Evolutionary conservation across 2,329 filamentous ascomycete species (phyloP), one percentile per base, ranked within the genome.

Genomic region (Colletotrichum coccodes): DNA sequence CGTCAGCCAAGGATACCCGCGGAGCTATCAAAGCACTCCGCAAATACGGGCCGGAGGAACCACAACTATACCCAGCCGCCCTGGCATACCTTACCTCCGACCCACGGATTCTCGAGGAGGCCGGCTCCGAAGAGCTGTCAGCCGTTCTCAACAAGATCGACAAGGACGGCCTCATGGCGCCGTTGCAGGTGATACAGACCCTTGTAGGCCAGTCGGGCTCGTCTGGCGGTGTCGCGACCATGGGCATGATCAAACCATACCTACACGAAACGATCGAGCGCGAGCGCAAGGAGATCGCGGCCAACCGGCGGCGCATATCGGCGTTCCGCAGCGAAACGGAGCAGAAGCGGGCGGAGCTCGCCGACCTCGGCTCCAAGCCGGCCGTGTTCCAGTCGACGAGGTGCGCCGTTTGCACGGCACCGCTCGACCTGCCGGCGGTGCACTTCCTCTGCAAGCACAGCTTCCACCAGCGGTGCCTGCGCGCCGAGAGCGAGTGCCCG

Each of bases 381-480:
- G 90, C 91, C 23, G 92, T 97, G 1, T 98, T 99, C 85, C 94
- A 97, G 78, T 91, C 94, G 0, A 95, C 94, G 38, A 89, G 96
- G 59, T 99, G 96, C 78, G 91, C 92, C 32, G 91, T 92, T 59
- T 99, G 96, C 78, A 90, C 90, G 18, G 88, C 90, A 42, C 86
- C 89, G 30, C 86, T 98, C 21, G 95, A 98, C 72, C 84, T 98
- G 14, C 96, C 96, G 0, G 93, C 91, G 0, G 95, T 99, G 54
- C 96, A 99, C 78, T 99, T 99, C 79, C 81, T 99, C 71, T 99
- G 96, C 84, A 97, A 97, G 79, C 96, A 99, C 79, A 95, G 92
- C 70, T 99, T 98, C 85, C 96, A 99, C 78, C 94, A 97, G 81
- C 87, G 93, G 52, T 99, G 95, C 79, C 83, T 99, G 76, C 82